Percentiles rank a stretch among this genome's conserved stretches.
Conservation (phyloP, 306 rosid genomes). For the Boehmeria nivea region DNA sequence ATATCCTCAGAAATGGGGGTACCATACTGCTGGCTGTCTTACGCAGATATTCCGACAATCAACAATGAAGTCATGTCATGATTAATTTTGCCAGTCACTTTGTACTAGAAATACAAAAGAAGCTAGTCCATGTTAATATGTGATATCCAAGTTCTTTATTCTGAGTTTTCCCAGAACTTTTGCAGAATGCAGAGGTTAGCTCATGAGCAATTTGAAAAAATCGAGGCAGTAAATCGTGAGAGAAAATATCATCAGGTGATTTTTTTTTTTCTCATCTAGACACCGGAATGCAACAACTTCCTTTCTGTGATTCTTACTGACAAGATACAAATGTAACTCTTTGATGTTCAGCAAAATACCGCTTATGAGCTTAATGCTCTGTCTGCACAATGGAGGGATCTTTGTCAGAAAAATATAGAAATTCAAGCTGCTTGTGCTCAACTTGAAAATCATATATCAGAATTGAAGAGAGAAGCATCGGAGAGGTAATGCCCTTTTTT, state of each 20-base stretch:
- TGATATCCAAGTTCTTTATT: background rate
- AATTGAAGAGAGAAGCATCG: slow-evolving; percentile 53
- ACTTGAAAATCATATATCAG: slow-evolving; percentile 50
- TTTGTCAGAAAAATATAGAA: slow-evolving; percentile 79
- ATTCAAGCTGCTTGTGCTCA: slow-evolving; percentile 66
- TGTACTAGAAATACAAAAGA: too few relatives aligned
- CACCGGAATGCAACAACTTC: slow-evolving; percentile 6
- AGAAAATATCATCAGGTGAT: slow-evolving; percentile 92
- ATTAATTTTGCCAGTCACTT: background rate
- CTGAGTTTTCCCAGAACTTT: slow-evolving; percentile 20
- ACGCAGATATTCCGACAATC: background rate
- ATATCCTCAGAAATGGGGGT: background rate
- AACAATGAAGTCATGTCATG: background rate
- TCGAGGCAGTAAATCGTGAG: slow-evolving; percentile 86
- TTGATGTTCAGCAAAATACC: slow-evolving; percentile 65
- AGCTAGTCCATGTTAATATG: too few relatives aligned
- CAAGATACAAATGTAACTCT: slow-evolving; percentile 5
- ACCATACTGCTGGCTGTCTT: background rate
- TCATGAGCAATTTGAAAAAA: slow-evolving; percentile 61
- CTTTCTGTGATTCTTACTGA: slow-evolving; percentile 10
- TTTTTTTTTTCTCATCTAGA: slow-evolving; percentile 11
- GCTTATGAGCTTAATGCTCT: slow-evolving; percentile 87
- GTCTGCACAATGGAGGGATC: slow-evolving; percentile 87
- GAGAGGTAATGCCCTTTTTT: slow-evolving; percentile 43
- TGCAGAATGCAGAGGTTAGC: slow-evolving; percentile 87